phyloP scores from a whole-genome alignment of 2,329 filamentous ascomycete genomes.

The Penicillium palitans region DNA sequence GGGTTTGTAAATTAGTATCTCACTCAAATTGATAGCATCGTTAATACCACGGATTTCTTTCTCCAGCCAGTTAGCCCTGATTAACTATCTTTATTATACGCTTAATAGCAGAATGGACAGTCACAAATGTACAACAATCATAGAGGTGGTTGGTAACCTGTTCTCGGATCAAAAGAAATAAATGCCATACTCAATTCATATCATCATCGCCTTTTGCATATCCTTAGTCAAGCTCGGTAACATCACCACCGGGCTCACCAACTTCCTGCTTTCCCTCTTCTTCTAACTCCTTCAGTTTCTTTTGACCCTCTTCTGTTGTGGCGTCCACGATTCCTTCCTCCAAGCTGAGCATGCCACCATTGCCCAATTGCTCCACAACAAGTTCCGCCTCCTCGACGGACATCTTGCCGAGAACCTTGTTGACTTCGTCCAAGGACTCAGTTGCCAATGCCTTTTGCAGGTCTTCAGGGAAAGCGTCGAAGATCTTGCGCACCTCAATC shows the following conservation, averaged over 20 bases:
- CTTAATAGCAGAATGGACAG: background rate
- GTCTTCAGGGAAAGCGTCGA: slow-evolving; percentile 78
- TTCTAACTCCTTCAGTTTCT: slow-evolving; percentile 74
- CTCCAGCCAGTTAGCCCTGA: background rate
- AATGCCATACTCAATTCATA: slow-evolving; percentile 10
- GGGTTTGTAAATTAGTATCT: slow-evolving; percentile 29
- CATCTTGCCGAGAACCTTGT: slow-evolving; percentile 85
- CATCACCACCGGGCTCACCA: slow-evolving; percentile 53
- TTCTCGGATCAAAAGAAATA: slow-evolving; percentile 1
- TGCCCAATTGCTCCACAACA: slow-evolving; percentile 74
- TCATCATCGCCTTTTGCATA: slow-evolving; percentile 2
- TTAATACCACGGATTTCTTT: slow-evolving; percentile 23
- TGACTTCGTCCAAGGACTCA: slow-evolving; percentile 86
- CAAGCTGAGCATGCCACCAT: slow-evolving; percentile 85
- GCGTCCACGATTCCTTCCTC: slow-evolving; percentile 95
- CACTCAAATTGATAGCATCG: slow-evolving; percentile 26
- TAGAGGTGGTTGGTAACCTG: background rate
- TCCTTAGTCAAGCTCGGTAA: slow-evolving; percentile 41
- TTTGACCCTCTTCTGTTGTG: slow-evolving; percentile 81
- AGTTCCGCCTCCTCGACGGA: slow-evolving; percentile 84
- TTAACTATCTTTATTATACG: background rate
- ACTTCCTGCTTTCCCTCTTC: slow-evolving; percentile 51
- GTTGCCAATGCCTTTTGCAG: slow-evolving; percentile 80
- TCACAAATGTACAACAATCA: background rate
- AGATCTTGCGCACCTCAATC: slow-evolving; percentile 69